Percentiles rank a stretch among this genome's conserved stretches.
phyloP scores from a whole-genome alignment of 2,329 filamentous ascomycete species.

The Escovopsis sp. region DNA sequence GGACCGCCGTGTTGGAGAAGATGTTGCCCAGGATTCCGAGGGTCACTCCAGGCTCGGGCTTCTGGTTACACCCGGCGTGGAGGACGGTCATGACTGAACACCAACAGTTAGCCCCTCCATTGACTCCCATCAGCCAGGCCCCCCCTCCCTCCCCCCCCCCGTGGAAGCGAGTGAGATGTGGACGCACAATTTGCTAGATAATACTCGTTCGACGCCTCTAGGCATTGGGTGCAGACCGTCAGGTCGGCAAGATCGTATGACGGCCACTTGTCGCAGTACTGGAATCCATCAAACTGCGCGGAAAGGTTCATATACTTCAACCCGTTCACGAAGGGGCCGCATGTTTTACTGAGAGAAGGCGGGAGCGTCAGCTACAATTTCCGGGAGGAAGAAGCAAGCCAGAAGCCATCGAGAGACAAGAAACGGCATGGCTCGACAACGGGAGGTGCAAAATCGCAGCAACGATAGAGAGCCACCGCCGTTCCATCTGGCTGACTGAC shows the following conservation, averaged over 20 bases:
- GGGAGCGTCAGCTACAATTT: no score
- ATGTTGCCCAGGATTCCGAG: slow-evolving; percentile 36
- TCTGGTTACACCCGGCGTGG: slow-evolving; percentile 39
- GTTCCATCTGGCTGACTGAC: slow-evolving; percentile 18
- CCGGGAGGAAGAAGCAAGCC: no score
- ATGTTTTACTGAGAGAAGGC: slow-evolving; percentile 31
- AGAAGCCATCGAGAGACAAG: no score
- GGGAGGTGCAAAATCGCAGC: neutral
- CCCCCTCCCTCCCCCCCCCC: no score
- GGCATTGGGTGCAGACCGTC: slow-evolving; percentile 29
- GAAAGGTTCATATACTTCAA: slow-evolving; percentile 35
- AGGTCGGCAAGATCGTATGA: slow-evolving; percentile 21
- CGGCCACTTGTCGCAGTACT: slow-evolving; percentile 38
- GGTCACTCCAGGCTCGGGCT: slow-evolving; percentile 28
- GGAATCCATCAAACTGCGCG: slow-evolving; percentile 27
- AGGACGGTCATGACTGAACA: slow-evolving; percentile 31
- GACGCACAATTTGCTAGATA: slow-evolving; percentile 37
- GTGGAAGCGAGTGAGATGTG: no score
- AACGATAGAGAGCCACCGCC: slow-evolving; percentile 6
- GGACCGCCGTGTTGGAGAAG: slow-evolving; percentile 33
- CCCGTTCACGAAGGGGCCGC: slow-evolving; percentile 30
- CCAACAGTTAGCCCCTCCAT: slow-evolving; percentile 12
- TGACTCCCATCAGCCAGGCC: no score
- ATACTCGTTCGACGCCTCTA: slow-evolving; percentile 20
- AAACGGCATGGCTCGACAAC: neutral